These are phyloP conservation scores for Phytophthora idaei DNA, from an alignment of 352 stramenopile genomes.

Conservation along the genomic window DNA sequence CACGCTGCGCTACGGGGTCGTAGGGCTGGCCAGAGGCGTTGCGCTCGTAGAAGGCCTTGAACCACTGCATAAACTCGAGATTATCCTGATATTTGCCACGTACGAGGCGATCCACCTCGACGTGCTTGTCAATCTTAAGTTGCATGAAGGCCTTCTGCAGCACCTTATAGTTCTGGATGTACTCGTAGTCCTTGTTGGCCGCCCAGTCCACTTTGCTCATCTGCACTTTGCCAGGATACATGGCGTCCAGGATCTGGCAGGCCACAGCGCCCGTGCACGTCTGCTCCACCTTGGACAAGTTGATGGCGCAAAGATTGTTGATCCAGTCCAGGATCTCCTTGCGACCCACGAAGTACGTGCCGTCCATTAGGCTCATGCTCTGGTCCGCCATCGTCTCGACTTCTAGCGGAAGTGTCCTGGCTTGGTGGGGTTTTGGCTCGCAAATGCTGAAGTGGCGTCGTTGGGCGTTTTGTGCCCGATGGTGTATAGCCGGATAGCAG, in stretches of 20 bases:
- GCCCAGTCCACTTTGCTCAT: constrained; percentile 98
- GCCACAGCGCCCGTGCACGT: constrained; percentile 96
- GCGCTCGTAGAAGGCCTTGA: constrained; percentile 93
- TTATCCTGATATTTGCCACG: constrained; percentile 99
- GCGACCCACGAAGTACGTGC: constrained; percentile 96
- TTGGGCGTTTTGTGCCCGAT: constrained; percentile 3
- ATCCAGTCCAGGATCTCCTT: constrained; percentile 99
- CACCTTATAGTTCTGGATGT: constrained; percentile 99
- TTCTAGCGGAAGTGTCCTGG: background rate
- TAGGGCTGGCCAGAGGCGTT: constrained; percentile 91
- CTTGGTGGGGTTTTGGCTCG: constrained; percentile 11
- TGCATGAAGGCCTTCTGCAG: constrained; percentile 97
- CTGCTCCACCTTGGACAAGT: constrained; percentile 97
- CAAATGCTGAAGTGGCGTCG: constrained; percentile 24
- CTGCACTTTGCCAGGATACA: constrained; percentile 94
- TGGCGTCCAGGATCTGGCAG: constrained; percentile 97
- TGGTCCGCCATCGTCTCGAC: constrained; percentile 72
- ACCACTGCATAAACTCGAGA: constrained; percentile 99
- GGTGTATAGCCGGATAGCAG: constrained; percentile 23
- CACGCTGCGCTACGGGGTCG: constrained; percentile 91
- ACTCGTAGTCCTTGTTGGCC: constrained; percentile 98
- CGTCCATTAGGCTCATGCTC: constrained; percentile 96
- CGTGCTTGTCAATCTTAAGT: constrained; percentile 95
- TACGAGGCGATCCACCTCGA: constrained; percentile 98
- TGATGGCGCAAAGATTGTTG: constrained; percentile 95